Conservation (phyloP, 2,329 filamentous ascomycete genomes). For the Calonectria leucothoes region DNA sequence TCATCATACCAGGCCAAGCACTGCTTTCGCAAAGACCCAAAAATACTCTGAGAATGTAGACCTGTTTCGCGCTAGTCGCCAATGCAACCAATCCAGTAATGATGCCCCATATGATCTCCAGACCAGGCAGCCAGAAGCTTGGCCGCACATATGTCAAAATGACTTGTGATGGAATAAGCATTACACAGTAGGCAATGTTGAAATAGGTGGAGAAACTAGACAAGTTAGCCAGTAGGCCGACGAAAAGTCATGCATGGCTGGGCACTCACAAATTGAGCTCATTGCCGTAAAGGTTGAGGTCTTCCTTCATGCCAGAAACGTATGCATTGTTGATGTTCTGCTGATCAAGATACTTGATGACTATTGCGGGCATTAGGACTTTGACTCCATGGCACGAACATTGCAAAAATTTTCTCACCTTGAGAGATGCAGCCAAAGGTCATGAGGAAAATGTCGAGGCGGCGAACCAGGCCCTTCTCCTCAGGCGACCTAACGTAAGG, state of each 20-base stretch:
- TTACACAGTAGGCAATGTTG: conserved; percentile 69
- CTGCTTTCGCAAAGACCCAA: conserved; percentile 51
- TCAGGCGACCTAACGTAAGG: conserved; percentile 8
- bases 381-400: no score
- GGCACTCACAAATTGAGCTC: conserved; percentile 24
- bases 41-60: conserved; percentile 54
- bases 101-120: conserved; percentile 46
- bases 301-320: conserved; percentile 53
- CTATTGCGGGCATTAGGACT: not conserved
- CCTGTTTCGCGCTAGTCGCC: conserved; percentile 46
- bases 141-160: conserved; percentile 52
- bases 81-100: conserved; percentile 45
- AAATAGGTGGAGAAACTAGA: conserved; percentile 57
- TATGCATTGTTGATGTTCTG: conserved; percentile 52
- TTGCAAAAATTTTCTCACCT: not conserved
- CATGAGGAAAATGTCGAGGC: conserved; percentile 22
- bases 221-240: not conserved
- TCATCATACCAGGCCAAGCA: conserved; percentile 51
- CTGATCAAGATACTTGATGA: conserved; percentile 46
- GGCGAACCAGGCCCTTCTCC: conserved; percentile 17
- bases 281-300: conserved; percentile 46
- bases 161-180: conserved; percentile 51
- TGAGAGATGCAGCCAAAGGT: conserved; percentile 24
- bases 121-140: conserved; percentile 51
- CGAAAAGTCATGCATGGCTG: not conserved